Evolutionary conservation across 305 asterid genomes (phyloP).

Genomic region (Fraxinus ornus): DNA sequence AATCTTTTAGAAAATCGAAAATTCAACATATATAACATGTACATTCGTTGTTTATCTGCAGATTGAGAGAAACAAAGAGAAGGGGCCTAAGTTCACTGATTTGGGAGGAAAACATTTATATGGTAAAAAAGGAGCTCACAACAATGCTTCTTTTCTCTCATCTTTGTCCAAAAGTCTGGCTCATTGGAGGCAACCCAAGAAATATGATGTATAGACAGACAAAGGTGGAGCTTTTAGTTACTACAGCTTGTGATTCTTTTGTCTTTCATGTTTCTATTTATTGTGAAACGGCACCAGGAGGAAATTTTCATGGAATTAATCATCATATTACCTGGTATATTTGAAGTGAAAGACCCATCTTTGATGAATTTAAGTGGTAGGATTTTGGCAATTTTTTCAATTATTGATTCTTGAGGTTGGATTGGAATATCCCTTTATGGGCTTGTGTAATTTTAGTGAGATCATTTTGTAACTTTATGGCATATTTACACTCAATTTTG

Average conservation of each 20-base stretch:
- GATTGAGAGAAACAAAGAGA: conserved; percentile 72
- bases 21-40: neutral
- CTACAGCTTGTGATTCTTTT: conserved; percentile 36
- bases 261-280: conserved; percentile 15
- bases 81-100: conserved; percentile 73
- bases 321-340: neutral
- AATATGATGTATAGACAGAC: conserved; percentile 53
- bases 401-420: neutral
- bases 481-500: neutral
- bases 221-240: conserved; percentile 19
- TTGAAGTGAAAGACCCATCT: conserved; percentile 5
- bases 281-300: conserved; percentile 17
- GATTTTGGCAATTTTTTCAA: neutral
- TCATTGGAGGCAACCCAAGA: conserved; percentile 74
- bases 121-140: conserved; percentile 53
- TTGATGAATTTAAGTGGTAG: neutral
- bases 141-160: conserved; percentile 49
- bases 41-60: conserved; percentile 29
- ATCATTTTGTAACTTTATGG: neutral
- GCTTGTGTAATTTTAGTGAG: neutral
- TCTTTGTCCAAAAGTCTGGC: conserved; percentile 53
- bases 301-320: conserved; percentile 16
- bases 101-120: conserved; percentile 74
- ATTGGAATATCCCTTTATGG: neutral
- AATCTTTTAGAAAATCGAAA: neutral